Conservation (phyloP, 1,139 yeast species). For the Eremothecium cymbalariae region DNA sequence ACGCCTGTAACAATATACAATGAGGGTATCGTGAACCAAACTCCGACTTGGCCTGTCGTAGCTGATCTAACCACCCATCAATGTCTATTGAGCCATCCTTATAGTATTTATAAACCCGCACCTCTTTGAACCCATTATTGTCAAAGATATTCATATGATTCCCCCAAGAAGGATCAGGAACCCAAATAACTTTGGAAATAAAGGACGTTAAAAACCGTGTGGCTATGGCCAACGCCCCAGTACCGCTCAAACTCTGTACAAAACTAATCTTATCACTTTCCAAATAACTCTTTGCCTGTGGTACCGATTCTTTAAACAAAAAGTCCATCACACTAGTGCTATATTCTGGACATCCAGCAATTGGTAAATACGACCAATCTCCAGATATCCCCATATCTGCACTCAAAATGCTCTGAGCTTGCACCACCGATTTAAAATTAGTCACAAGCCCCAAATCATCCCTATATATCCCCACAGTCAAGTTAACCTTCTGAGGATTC, state of each 20-base stretch:
- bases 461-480: slow-evolving; percentile 91
- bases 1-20: slow-evolving; percentile 76
- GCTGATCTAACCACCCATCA: slow-evolving; percentile 40
- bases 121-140: slow-evolving; percentile 25
- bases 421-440: slow-evolving; percentile 73
- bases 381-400: slow-evolving; percentile 43
- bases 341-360: slow-evolving; percentile 66
- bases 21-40: slow-evolving; percentile 28
- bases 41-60: slow-evolving; percentile 36
- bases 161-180: slow-evolving; percentile 93
- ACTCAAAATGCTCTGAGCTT: slow-evolving; percentile 44
- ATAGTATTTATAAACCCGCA: slow-evolving; percentile 45
- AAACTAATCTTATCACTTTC: slow-evolving; percentile 46
- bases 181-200: slow-evolving; percentile 47
- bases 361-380: slow-evolving; percentile 44
- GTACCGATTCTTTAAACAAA: slow-evolving; percentile 47
- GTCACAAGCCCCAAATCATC: slow-evolving; percentile 79
- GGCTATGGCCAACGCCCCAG: slow-evolving; percentile 89
- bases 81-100: slow-evolving; percentile 46
- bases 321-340: slow-evolving; percentile 61
- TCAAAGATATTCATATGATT: slow-evolving; percentile 49
- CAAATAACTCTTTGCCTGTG: slow-evolving; percentile 32
- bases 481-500: slow-evolving; percentile 63
- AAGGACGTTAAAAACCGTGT: slow-evolving; percentile 55
- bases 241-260: slow-evolving; percentile 85